Evolutionary conservation across 345 rosid species (phyloP), one percentile per base, ranked within the genome.

Genomic region (Syzygium jambos): DNA sequence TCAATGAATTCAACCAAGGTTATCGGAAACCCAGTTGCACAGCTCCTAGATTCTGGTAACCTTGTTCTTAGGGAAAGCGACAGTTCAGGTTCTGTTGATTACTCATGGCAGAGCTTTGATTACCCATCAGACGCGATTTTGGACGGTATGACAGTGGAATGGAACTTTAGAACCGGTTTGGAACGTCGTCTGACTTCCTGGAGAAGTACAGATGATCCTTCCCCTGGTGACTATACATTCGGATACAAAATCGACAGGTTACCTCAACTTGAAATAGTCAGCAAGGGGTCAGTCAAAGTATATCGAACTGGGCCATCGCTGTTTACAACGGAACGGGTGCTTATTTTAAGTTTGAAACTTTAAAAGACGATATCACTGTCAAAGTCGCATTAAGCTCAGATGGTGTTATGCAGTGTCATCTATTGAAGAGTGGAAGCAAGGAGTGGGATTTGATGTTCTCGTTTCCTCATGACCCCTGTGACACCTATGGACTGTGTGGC

Each of bases 81-180:
- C 13, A 65, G 22, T 41, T 56, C 2, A 25, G 52, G 30, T 4
- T 29, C 46, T 51, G 78, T 25, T 84, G 88, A 52, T 4, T 92
- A 46, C 21, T 10, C 19, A 41, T 92, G 93, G 93, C 92, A 91
- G 49, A 90, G 92, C 52, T 91, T 92, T 73, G 91, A 91, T 51
- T 51, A 85, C 55, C 91, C 90, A 7, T 86, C 91, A 3, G 91
- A 92, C 54, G 88, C 92, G 30, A 6, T 92, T 68, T 86, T 92
- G 55, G 89, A 89, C 2, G 89, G 77, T 38, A 91, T 91, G 93
- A 91, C 78, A 17, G 9, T 88, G 4, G 91, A 88, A 9, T 84
- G 87, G 88, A 86, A 86, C 77, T 78, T 78, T 30, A 49, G 51
- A 27, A 61, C 84, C 1, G 86, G 88, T 17, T 3, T 87, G 2